Percentiles rank a stretch among this genome's conserved stretches.
Evolutionary conservation across 306 rosid species (phyloP).

Genomic region (Trifolium subterraneum): DNA sequence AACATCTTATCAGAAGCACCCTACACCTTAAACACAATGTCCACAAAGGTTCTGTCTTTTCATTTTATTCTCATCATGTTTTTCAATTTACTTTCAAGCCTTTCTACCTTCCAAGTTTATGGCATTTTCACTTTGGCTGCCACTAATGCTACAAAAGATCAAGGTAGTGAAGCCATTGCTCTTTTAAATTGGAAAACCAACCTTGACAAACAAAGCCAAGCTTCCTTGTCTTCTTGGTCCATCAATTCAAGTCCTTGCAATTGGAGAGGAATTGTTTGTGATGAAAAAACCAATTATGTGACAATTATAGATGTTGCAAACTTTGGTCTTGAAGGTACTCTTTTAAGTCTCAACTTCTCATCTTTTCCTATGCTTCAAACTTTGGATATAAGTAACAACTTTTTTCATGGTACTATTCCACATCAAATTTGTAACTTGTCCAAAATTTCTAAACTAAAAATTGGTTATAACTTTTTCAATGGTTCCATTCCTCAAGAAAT

Average conservation of each 20-base stretch:
- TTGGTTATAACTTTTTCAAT: conserved; percentile 6
- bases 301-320: conserved; percentile 25
- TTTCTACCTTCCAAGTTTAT: conserved; percentile 9
- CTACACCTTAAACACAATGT: conserved; percentile 18
- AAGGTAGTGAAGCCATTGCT: conserved; percentile 33
- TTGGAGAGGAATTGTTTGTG: conserved; percentile 40
- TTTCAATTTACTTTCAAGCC: conserved; percentile 21
- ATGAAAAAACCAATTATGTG: conserved; percentile 28
- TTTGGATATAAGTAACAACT: conserved; percentile 33
- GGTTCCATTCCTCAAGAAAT: conserved; percentile 43
- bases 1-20: not conserved
- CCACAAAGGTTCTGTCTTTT: conserved; percentile 24
- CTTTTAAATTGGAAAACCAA: conserved; percentile 45
- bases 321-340: conserved; percentile 42
- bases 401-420: conserved; percentile 37
- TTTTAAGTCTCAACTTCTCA: conserved; percentile 41
- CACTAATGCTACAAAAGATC: conserved; percentile 2
- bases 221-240: conserved; percentile 41
- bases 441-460: conserved; percentile 24
- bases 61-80: not conserved
- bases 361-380: conserved; percentile 39
- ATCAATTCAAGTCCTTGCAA: conserved; percentile 34
- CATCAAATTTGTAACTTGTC: conserved; percentile 38
- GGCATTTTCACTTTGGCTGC: not conserved
- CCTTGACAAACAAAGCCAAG: conserved; percentile 44